Evolutionary conservation across 1,284 basidiomycete species (phyloP), one percentile per base, ranked within the genome.

Genomic region (Malassezia caprae): DNA sequence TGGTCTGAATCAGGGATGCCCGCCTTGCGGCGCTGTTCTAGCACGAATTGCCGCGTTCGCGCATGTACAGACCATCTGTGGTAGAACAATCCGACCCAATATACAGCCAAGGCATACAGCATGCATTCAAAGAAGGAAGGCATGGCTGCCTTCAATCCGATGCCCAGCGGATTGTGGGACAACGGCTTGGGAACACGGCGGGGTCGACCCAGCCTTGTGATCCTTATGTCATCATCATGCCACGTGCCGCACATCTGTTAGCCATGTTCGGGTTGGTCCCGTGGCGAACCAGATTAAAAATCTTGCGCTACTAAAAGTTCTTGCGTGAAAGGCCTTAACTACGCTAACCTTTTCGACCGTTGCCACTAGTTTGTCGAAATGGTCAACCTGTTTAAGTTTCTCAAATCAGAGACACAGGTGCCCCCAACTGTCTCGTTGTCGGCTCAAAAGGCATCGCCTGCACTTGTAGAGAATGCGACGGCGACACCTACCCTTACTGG

Each of bases 1-100:
- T 42, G 42, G 42, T 58, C 56, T n/a, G 44, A 34, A 21, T 54
- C 56, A 7, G 51, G 51, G 30, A 50, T 54, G 11, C 56, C 51
- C 6, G 56, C 51, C 37, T 54, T 58, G 19, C 56, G 50, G 4
- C 51, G 47, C 46, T 54, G 51, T 4, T 54, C 56, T 8, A 50
- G 27, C 12, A 53, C 48, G 21, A 54, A 54, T 19, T 46, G 47
- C 21, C 44, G 34, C 8, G 51, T 58, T 1, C 51, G 47, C 1
- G 42, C n/a, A 30, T 58, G 46, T 2, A 48, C 35, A 4, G 26
- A 26, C 58, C 48, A 55, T 24, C 58, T 39, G 24, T 43, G 44
- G 32, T 41, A 59, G 4, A 54, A 27, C 13, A 51, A 19, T 15
- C 8, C 37, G 4, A 24, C 8, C 53, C 53, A 56, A 28, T 59